These are phyloP conservation scores for Nemania sp. DNA, from an alignment of 2,329 filamentous ascomycete species.

Conservation along the genomic window DNA sequence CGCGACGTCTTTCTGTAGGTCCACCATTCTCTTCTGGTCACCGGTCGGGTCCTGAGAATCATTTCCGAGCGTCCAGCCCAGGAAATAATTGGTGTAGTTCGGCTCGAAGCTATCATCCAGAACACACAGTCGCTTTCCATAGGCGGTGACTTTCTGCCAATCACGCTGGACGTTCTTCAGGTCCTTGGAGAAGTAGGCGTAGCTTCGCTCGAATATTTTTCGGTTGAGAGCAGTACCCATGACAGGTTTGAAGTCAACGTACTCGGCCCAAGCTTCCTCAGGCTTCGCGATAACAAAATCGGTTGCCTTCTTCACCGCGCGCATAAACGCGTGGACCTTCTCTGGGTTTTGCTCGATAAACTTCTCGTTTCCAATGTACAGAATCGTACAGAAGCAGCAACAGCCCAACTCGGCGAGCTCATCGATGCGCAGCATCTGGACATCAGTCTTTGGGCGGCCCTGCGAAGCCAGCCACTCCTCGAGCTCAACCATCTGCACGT, in stretches of 20 bases:
- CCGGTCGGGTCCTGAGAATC: constrained; percentile 69
- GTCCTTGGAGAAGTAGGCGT: constrained; percentile 74
- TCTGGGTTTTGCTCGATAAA: constrained; percentile 70
- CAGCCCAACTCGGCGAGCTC: constrained; percentile 78
- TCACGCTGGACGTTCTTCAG: constrained; percentile 75
- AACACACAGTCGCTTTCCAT: constrained; percentile 73
- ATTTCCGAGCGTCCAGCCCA: constrained; percentile 65
- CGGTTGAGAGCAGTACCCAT: constrained; percentile 71
- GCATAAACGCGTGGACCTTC: constrained; percentile 68
- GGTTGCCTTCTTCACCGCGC: constrained; percentile 73
- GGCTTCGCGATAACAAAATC: constrained; percentile 70
- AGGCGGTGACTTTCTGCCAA: constrained; percentile 77
- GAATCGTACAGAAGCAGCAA: constrained; percentile 82
- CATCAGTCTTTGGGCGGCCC: constrained; percentile 65
- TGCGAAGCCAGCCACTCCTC: constrained; percentile 72
- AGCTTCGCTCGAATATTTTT: constrained; percentile 80
- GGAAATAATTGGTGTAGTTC: constrained; percentile 75
- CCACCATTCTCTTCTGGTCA: constrained; percentile 75
- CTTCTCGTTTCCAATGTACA: constrained; percentile 77
- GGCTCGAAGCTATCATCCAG: constrained; percentile 64
- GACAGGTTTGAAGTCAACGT: constrained; percentile 71
- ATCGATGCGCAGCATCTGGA: constrained; percentile 81
- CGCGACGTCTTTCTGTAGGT: constrained; percentile 69
- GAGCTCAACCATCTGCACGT: constrained; percentile 82
- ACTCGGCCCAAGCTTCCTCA: constrained; percentile 66